These are phyloP conservation scores for Erysimum cheiri DNA, from an alignment of 441 rosid species.

Conservation along the genomic window DNA sequence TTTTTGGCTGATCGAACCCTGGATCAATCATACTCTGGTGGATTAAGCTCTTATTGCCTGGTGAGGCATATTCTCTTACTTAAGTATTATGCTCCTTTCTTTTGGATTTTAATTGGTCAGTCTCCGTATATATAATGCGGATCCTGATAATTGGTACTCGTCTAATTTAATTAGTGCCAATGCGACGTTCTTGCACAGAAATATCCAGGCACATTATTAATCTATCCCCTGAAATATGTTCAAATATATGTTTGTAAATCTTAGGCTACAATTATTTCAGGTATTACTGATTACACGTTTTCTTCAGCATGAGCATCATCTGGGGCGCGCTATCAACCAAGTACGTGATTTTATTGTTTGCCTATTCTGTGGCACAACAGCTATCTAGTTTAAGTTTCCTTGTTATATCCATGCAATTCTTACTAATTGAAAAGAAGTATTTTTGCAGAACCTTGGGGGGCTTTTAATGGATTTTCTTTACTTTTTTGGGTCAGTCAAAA, in stretches of 20 bases:
- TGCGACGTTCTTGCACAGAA: slow-evolving; percentile 13
- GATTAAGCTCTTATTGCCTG: slow-evolving; percentile 99
- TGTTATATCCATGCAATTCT: slow-evolving; percentile 22
- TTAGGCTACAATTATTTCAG: slow-evolving; percentile 53
- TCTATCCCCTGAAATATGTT: slow-evolving; percentile 27
- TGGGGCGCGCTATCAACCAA: slow-evolving; percentile 87
- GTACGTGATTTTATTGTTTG: slow-evolving; percentile 48
- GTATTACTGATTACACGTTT: slow-evolving; percentile 87
- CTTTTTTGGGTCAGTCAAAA: slow-evolving; percentile 88
- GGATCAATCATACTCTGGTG: slow-evolving; percentile 99
- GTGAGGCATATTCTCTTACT: slow-evolving; percentile 50
- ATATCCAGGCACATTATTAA: slow-evolving; percentile 13
- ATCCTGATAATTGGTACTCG: slow-evolving; percentile 24
- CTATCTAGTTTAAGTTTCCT: slow-evolving; percentile 25
- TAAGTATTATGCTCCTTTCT: slow-evolving; percentile 22
- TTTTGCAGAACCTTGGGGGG: slow-evolving; percentile 90
- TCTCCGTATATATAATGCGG: slow-evolving; percentile 27
- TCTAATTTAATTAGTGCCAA: slow-evolving; percentile 11
- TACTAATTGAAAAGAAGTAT: slow-evolving; percentile 35
- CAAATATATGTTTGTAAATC: slow-evolving; percentile 23
- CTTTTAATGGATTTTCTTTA: slow-evolving; percentile 98
- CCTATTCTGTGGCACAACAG: slow-evolving; percentile 17
- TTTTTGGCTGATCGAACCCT: slow-evolving; percentile 99
- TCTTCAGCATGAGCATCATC: slow-evolving; percentile 97
- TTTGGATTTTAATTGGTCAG: slow-evolving; percentile 30